Evolutionary conservation across 352 stramenopile species (phyloP).

Genomic region (Aphanomyces euteiches): DNA sequence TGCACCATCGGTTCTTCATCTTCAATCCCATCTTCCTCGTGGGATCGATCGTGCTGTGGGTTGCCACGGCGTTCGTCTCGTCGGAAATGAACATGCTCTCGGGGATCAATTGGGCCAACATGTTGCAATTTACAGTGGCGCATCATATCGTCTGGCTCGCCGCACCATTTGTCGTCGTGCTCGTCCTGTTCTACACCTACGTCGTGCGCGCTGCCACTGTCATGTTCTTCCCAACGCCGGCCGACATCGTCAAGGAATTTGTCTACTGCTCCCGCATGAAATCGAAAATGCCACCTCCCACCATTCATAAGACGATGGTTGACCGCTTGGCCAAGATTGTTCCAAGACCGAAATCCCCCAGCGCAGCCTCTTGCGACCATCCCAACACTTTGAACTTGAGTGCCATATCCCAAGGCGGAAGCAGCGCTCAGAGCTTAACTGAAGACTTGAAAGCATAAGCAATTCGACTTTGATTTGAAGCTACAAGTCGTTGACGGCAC

Average conservation of each 20-base stretch:
- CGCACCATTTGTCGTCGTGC: slow-evolving; percentile 5
- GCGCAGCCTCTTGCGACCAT: too few species aligned
- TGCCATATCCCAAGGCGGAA: too few species aligned
- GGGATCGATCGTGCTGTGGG: slow-evolving; percentile 60
- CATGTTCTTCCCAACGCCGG: not conserved
- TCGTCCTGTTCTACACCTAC: not conserved
- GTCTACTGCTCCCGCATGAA: not conserved
- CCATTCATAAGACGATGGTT: too few species aligned
- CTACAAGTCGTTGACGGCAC: too few species aligned
- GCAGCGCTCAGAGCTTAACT: too few species aligned
- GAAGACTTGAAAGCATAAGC: too few species aligned
- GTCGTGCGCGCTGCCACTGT: not conserved
- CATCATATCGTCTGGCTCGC: slow-evolving; percentile 3
- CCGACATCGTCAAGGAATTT: slow-evolving; percentile 26
- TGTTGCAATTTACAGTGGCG: slow-evolving; percentile 39
- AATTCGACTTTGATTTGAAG: too few species aligned
- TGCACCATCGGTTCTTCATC: slow-evolving; percentile 67
- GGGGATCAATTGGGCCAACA: slow-evolving; percentile 68
- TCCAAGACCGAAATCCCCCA: too few species aligned
- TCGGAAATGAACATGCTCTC: slow-evolving; percentile 51
- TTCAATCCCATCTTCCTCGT: slow-evolving; percentile 62
- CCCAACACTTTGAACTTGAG: too few species aligned
- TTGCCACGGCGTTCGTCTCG: slow-evolving; percentile 55
- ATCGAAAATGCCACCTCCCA: too few species aligned
- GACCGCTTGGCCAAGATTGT: too few species aligned